phyloP scores from a whole-genome alignment of 345 rosid genomes.

The Murraya paniculata region DNA sequence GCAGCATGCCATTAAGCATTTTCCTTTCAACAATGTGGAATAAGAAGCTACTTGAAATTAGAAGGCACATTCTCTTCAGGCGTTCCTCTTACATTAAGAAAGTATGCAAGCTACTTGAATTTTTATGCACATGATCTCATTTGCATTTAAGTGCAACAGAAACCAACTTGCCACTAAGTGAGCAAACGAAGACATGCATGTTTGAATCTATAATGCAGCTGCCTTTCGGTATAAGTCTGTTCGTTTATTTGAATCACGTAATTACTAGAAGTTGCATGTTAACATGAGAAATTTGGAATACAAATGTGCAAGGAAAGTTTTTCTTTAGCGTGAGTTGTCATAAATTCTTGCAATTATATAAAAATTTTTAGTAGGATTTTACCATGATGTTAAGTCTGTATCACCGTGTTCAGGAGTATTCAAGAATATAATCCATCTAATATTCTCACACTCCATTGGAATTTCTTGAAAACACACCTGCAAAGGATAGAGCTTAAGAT shows the following conservation, averaged over 20 bases:
- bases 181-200: neutral
- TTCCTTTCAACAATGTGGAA: too few species aligned
- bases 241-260: neutral
- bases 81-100: neutral
- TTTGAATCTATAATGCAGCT: neutral
- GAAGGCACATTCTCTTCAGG: neutral
- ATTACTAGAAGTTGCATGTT: neutral
- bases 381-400: neutral
- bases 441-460: neutral
- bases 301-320: neutral
- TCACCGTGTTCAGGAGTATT: neutral
- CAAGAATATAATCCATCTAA: neutral
- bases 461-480: neutral
- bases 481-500: neutral
- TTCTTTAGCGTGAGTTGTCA: neutral
- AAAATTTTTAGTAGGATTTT: neutral
- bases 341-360: neutral
- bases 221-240: neutral
- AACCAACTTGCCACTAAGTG: neutral
- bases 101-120: too few species aligned
- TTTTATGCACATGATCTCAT: neutral
- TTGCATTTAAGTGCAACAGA: neutral
- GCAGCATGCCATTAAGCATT: too few species aligned
- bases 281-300: neutral
- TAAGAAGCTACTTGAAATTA: neutral